phyloP scores from a whole-genome alignment of 345 rosid genomes.

The Populus simonii region DNA sequence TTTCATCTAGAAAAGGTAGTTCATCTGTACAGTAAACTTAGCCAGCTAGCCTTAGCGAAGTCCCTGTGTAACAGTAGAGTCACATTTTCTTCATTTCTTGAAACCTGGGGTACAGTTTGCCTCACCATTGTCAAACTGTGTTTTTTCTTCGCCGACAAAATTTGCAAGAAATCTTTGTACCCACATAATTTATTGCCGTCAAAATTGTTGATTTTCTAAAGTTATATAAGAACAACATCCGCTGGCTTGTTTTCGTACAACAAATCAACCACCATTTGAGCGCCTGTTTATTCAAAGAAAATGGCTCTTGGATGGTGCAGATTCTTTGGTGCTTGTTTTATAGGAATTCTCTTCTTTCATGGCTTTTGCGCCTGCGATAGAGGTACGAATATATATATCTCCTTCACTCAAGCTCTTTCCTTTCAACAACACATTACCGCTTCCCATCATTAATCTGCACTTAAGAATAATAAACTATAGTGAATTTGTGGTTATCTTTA shows the following conservation, averaged over 20 bases:
- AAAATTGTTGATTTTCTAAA: constrained; percentile 5
- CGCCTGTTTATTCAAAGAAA: not conserved
- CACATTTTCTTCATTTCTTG: constrained; percentile 13
- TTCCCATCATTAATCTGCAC: no score
- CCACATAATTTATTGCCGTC: constrained; percentile 17
- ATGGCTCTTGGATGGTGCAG: not conserved
- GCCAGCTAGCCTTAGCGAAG: not conserved
- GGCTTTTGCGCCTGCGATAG: constrained; percentile 9
- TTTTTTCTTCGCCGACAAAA: constrained; percentile 1
- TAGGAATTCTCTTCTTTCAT: constrained; percentile 15
- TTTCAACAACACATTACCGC: no score
- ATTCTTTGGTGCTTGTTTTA: not conserved
- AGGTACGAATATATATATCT: constrained; percentile 4
- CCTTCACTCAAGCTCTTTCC: not conserved
- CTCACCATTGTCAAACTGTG: not conserved
- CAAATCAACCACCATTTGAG: not conserved
- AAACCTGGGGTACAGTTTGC: not conserved
- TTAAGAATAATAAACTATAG: no score
- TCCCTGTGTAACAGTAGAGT: not conserved
- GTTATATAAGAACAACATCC: not conserved
- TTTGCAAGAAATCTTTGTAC: constrained; percentile 15
- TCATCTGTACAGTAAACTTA: not conserved
- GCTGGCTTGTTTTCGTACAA: not conserved
- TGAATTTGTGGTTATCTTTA: no score
- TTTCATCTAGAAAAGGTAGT: not conserved